Percentiles rank a stretch among this genome's conserved stretches.
Evolutionary conservation across 2,329 filamentous ascomycete species (phyloP).

Genomic region (Cytospora mali): DNA sequence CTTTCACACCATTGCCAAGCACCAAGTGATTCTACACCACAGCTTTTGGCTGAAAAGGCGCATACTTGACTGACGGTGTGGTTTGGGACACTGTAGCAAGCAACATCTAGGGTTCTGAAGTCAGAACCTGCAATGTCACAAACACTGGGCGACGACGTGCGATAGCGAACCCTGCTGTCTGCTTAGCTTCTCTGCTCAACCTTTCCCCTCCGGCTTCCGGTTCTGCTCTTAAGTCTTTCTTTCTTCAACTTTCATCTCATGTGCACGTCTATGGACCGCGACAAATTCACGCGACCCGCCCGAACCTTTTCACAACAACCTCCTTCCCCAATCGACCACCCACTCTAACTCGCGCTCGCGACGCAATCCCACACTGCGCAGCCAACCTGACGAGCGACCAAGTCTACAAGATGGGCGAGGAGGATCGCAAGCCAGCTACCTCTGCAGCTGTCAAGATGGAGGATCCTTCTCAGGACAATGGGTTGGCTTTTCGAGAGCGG

Average conservation of each 20-base stretch:
- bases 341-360: neutral
- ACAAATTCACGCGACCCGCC: conserved; percentile 4
- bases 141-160: conserved; percentile 23
- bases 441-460: conserved; percentile 44
- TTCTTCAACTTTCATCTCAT: conserved; percentile 1
- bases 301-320: conserved; percentile 11
- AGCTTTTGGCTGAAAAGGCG: neutral
- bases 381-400: conserved; percentile 2
- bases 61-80: neutral
- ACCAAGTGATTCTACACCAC: neutral
- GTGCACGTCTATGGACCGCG: conserved; percentile 25
- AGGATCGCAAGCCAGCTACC: conserved; percentile 32
- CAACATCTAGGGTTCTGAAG: conserved; percentile 10
- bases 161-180: conserved; percentile 28
- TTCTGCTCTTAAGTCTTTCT: conserved; percentile 1
- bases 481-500: conserved; percentile 43
- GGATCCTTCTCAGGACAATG: conserved; percentile 41
- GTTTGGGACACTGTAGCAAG: neutral
- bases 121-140: conserved; percentile 28
- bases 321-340: conserved; percentile 4
- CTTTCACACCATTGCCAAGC: neutral
- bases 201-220: conserved; percentile 16
- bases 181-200: conserved; percentile 19
- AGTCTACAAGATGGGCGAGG: conserved; percentile 34
- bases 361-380: neutral